Conservation (phyloP, 345 rosid genomes). For the Syzygium aromaticum region DNA sequence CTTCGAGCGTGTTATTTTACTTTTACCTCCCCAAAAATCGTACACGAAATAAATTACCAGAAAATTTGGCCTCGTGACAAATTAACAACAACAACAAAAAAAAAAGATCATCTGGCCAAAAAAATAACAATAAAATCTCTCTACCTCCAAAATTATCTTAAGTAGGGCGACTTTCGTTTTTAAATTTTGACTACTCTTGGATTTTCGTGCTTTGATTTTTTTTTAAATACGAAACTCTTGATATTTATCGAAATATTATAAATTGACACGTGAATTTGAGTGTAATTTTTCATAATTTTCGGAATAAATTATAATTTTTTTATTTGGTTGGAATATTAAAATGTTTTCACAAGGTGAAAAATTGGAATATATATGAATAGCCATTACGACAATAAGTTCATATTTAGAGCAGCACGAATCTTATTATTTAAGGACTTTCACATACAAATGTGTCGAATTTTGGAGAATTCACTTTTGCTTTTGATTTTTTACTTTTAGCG, state of each 20-base stretch:
- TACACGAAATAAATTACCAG: background rate
- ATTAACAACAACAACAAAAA: no score
- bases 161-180: no score
- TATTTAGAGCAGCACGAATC: no score
- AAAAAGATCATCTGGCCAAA: no score
- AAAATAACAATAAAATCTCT: background rate
- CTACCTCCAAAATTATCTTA: background rate
- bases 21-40: background rate
- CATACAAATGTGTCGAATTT: background rate
- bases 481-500: background rate
- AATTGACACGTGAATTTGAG: background rate
- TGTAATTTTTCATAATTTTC: background rate
- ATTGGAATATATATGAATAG: no score
- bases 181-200: no score
- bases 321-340: no score
- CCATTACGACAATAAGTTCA: no score
- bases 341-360: background rate
- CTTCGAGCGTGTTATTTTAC: background rate
- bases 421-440: no score
- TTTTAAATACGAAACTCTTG: background rate
- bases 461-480: background rate
- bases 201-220: no score
- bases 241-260: background rate
- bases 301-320: background rate
- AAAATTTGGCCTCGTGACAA: background rate